Percentiles rank a stretch among this genome's conserved stretches.
Evolutionary conservation across 495 filamentous ascomycete genomes (phyloP).

Genomic region (Penicillium manginii): DNA sequence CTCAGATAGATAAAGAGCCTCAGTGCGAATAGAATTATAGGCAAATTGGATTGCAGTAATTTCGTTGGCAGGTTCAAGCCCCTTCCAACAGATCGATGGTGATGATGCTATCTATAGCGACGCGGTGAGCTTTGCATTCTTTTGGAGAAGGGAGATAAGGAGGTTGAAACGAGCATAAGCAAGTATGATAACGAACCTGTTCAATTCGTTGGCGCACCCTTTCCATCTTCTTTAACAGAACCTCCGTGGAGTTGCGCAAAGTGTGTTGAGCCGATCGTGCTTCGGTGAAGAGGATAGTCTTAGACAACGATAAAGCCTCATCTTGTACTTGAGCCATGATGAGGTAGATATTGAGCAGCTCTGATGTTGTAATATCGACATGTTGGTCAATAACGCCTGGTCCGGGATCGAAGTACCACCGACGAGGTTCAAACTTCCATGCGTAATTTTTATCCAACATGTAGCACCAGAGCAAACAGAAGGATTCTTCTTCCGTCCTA

Average conservation of each 20-base stretch:
- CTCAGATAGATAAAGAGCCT: slow-evolving; percentile 22
- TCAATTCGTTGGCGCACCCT: slow-evolving; percentile 17
- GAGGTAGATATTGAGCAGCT: slow-evolving; percentile 22
- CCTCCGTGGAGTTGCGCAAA: background rate
- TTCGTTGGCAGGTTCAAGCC: slow-evolving; percentile 22
- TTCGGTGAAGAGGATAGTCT: background rate
- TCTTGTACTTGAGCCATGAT: slow-evolving; percentile 28
- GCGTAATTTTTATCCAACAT: slow-evolving; percentile 29
- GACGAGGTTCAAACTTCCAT: slow-evolving; percentile 18
- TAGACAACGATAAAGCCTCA: background rate
- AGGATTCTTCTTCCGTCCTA: slow-evolving; percentile 20
- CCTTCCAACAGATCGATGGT: slow-evolving; percentile 17
- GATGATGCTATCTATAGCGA: background rate
- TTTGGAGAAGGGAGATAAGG: background rate
- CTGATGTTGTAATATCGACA: slow-evolving; percentile 3
- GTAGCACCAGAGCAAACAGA: slow-evolving; percentile 32
- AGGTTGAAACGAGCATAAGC: background rate
- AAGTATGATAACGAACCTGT: slow-evolving; percentile 12
- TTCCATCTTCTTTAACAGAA: slow-evolving; percentile 21
- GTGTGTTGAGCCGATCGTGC: background rate
- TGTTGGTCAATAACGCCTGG: background rate
- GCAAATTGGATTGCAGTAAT: slow-evolving; percentile 27
- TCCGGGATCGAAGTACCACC: slow-evolving; percentile 12
- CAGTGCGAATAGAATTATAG: slow-evolving; percentile 27
- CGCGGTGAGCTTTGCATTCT: background rate